These are phyloP conservation scores for Colletotrichum spinosum DNA, from an alignment of 2,329 filamentous ascomycete species.

Conservation along the genomic window DNA sequence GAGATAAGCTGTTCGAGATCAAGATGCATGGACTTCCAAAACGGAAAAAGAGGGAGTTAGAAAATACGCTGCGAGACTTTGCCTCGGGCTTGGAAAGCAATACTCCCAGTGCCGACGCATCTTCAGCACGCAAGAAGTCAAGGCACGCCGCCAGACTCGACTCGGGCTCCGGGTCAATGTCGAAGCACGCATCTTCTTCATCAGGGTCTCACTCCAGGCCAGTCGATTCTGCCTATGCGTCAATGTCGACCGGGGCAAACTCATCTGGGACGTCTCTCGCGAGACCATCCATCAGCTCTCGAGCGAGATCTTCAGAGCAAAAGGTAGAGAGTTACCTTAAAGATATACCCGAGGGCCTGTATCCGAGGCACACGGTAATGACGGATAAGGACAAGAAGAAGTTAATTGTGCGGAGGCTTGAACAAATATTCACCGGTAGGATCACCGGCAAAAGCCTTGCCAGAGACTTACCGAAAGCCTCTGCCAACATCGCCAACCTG, in stretches of 20 bases:
- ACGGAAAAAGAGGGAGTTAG: constrained; percentile 80
- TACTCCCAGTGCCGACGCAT: constrained; percentile 62
- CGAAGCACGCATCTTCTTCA: constrained; percentile 64
- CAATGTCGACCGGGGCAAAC: constrained; percentile 68
- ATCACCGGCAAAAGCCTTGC: constrained; percentile 55
- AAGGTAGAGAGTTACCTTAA: constrained; percentile 78
- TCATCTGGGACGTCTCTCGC: constrained; percentile 55
- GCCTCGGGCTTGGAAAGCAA: constrained; percentile 54
- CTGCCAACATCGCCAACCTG: constrained; percentile 30
- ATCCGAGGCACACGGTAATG: constrained; percentile 71
- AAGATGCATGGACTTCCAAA: constrained; percentile 79
- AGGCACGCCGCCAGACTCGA: constrained; percentile 54
- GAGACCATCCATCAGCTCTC: constrained; percentile 50
- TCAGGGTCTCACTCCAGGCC: constrained; percentile 65
- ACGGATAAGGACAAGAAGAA: constrained; percentile 82
- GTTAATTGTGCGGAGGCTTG: constrained; percentile 79
- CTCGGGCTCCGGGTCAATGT: constrained; percentile 56
- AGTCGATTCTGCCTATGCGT: constrained; percentile 75
- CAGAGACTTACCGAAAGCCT: constrained; percentile 41
- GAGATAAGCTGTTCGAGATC: constrained; percentile 86
- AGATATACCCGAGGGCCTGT: constrained; percentile 77
- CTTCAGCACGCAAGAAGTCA: constrained; percentile 56
- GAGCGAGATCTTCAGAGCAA: constrained; percentile 60
- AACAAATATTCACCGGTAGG: constrained; percentile 86
- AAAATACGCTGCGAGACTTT: constrained; percentile 78